Conservation (phyloP, 1,284 basidiomycete species). For the Moesziomyces antarcticus region DNA sequence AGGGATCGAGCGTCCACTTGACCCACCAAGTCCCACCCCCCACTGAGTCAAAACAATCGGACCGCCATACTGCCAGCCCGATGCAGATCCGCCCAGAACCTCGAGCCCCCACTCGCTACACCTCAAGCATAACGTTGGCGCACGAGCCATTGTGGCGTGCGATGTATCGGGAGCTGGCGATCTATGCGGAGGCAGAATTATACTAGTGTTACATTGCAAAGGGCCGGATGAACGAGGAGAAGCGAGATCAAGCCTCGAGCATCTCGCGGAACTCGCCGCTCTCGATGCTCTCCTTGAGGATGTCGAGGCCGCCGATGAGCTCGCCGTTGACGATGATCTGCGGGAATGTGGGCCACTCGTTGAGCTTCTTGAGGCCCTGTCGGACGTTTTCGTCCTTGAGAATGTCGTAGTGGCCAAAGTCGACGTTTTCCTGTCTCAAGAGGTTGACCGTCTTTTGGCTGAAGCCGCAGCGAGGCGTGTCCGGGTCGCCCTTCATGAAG, state of each 20-base stretch:
- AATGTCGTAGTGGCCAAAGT: slow-evolving; percentile 81
- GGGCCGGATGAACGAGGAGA: background rate
- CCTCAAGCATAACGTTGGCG: no score
- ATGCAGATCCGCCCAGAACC: no score
- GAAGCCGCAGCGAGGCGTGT: slow-evolving; percentile 79
- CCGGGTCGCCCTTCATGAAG: slow-evolving; percentile 97
- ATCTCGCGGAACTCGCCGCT: slow-evolving; percentile 77
- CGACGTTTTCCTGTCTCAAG: slow-evolving; percentile 74
- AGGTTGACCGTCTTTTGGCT: slow-evolving; percentile 78
- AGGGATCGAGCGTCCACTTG: no score
- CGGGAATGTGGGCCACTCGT: slow-evolving; percentile 81
- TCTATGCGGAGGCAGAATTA: background rate
- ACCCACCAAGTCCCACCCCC: no score
- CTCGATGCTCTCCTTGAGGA: slow-evolving; percentile 68
- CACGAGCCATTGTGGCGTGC: no score
- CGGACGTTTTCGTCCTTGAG: slow-evolving; percentile 78
- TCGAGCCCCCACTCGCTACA: no score
- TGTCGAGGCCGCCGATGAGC: slow-evolving; percentile 76
- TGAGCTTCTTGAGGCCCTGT: slow-evolving; percentile 84
- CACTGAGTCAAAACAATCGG: no score
- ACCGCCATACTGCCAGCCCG: no score
- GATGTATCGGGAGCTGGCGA: no score
- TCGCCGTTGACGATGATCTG: slow-evolving; percentile 77
- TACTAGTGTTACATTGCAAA: slow-evolving; percentile 34
- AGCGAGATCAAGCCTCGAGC: slow-evolving; percentile 65